Base-by-base conservation (phyloP, 495 filamentous ascomycete species). In the Xanthoparmelia taractica region DNA sequence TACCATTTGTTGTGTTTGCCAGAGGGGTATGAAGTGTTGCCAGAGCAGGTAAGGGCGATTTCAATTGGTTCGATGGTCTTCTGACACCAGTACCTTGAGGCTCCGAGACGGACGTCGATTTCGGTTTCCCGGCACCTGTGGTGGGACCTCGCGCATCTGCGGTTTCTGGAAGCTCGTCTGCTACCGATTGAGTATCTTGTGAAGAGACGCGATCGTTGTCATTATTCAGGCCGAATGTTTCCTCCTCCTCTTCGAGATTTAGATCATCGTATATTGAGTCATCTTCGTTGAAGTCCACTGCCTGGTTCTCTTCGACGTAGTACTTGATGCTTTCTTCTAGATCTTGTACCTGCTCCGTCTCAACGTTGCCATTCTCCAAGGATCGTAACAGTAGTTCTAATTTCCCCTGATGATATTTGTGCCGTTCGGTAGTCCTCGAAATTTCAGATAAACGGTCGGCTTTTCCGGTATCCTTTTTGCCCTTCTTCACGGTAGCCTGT, bases 251-350 rank as follows among this genome's bases (percentile, higher is more conserved):
- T 57, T 91, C 85, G 34, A 98, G 84, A 67, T 92, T 87, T 57
- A 98, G 79, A 58, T 97, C 95, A 69, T 98, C 95, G 73, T 98
- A 98, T 65, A 98, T 87, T n/a, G 77, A 81, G 57, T 97, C 93
- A 68, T 97, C 91, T 67, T 96, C 92, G 67, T 89, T 82, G 76
- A 88, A 97, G 67, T 97, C 95, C 40, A 87, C 78, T 61, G 88
- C 90, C 74, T 88, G 86, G 69, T 92, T 91, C 71, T 91, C 91
- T 61, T 94, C 85, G 58, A 97, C 91, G 73, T 97, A 97, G 76
- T 96, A 96, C 67, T 84, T 85, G 74, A 98, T 97, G 70, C 84
- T 85, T 63, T 97, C 95, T 74, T 96, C 89, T 23, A 96, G 73
- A 25, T 91, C 89, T 52, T 83, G 84, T 54, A 98, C 95, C 68